Evolutionary conservation across 371 early-diverging fungal species (phyloP).

Genomic region (Actinomortierella wolfii): DNA sequence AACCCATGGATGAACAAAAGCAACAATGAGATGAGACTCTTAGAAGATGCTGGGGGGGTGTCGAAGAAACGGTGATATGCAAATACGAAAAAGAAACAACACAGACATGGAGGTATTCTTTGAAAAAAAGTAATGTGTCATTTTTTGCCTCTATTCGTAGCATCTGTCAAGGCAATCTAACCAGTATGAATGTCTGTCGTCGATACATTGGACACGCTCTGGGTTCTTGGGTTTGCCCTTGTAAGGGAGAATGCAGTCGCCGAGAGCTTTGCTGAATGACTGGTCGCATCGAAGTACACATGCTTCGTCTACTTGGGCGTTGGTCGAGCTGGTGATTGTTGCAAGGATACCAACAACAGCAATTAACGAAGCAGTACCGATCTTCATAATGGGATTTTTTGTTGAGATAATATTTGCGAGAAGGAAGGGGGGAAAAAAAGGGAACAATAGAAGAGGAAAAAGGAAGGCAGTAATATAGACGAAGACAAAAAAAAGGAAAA

Average conservation of each 20-base stretch:
- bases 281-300: slow-evolving; percentile 3
- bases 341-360: slow-evolving; percentile 9
- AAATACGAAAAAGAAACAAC: too few relatives aligned
- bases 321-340: slow-evolving; percentile 1
- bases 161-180: not conserved
- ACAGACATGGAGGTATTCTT: too few relatives aligned
- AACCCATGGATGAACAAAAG: too few relatives aligned
- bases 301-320: not conserved
- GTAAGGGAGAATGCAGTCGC: slow-evolving; percentile 6
- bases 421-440: not conserved
- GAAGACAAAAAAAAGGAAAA: not conserved
- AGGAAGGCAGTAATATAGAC: not conserved
- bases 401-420: not conserved
- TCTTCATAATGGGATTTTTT: slow-evolving; percentile 6
- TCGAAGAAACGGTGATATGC: too few relatives aligned
- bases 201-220: slow-evolving; percentile 6
- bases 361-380: slow-evolving; percentile 3
- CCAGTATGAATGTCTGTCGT: not conserved
- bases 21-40: too few relatives aligned
- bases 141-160: too few relatives aligned
- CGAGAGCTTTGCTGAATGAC: slow-evolving; percentile 8
- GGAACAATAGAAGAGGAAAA: not conserved
- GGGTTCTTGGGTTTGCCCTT: slow-evolving; percentile 6
- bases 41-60: too few relatives aligned
- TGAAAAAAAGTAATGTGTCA: too few relatives aligned